These are phyloP conservation scores for Mycena sanguinolenta DNA, from an alignment of 768 basidiomycete genomes.

Conservation along the genomic window DNA sequence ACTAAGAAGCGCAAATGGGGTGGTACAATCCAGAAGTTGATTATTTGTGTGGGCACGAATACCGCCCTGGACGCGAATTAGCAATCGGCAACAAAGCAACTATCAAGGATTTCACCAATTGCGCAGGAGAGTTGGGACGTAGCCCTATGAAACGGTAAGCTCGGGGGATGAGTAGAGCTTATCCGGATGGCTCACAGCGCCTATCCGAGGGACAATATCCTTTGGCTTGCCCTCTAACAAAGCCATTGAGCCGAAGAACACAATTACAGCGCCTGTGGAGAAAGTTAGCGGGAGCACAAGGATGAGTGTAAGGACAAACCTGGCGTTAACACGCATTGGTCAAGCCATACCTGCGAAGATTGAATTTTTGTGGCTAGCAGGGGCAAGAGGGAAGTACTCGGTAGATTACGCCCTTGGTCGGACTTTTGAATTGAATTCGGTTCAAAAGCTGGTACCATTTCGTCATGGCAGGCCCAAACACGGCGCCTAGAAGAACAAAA, in stretches of 20 bases:
- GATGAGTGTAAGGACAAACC: slow-evolving; percentile 49
- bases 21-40: slow-evolving; percentile 86
- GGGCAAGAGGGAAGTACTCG: slow-evolving; percentile 59
- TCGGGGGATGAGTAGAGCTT: not conserved
- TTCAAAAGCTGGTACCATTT: slow-evolving; percentile 86
- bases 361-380: not conserved
- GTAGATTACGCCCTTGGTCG: slow-evolving; percentile 70
- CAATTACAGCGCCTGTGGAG: slow-evolving; percentile 57
- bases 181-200: slow-evolving; percentile 52
- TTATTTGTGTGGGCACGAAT: slow-evolving; percentile 80
- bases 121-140: slow-evolving; percentile 78
- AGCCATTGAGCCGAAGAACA: slow-evolving; percentile 81
- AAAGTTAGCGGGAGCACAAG: not conserved
- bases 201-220: slow-evolving; percentile 61
- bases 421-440: slow-evolving; percentile 74
- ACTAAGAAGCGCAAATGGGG: slow-evolving; percentile 82
- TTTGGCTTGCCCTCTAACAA: slow-evolving; percentile 80
- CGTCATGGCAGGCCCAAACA: slow-evolving; percentile 88
- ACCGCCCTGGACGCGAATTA: slow-evolving; percentile 63
- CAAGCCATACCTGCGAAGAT: slow-evolving; percentile 74
- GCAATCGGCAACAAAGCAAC: not conserved
- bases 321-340: slow-evolving; percentile 85
- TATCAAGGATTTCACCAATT: slow-evolving; percentile 66
- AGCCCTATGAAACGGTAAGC: slow-evolving; percentile 58
- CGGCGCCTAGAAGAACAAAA: slow-evolving; percentile 56